Conservation (phyloP, 371 early-diverging fungal genomes). For the Syncephalastrum racemosum region DNA sequence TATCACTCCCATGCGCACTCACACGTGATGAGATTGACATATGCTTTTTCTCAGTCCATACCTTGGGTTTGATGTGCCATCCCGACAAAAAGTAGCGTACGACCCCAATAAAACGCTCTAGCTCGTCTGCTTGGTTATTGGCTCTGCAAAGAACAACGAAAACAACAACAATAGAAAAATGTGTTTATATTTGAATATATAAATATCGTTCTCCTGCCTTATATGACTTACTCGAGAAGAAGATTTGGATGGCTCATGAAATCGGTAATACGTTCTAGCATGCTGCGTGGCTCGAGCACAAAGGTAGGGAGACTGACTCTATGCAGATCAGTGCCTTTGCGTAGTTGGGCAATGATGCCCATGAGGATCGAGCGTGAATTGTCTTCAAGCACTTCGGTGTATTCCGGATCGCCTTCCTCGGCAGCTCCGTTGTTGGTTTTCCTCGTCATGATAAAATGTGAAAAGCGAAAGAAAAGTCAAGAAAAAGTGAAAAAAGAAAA, state of each 20-base stretch:
- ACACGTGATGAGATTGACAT: conserved; percentile 5
- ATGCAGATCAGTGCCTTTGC: conserved; percentile 87
- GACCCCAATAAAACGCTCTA: conserved; percentile 85
- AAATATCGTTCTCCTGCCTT: too few species aligned
- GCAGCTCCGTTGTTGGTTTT: conserved; percentile 9
- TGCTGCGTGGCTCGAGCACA: conserved; percentile 93
- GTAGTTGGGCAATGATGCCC: conserved; percentile 82
- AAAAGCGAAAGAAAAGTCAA: conserved; percentile 5
- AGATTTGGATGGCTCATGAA: conserved; percentile 94
- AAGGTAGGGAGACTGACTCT: conserved; percentile 95
- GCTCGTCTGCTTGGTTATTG: conserved; percentile 65
- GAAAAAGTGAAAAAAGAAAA: conserved; percentile 4
- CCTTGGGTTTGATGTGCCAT: conserved; percentile 95
- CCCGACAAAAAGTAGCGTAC: conserved; percentile 92
- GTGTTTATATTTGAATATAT: neutral
- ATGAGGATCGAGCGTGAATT: conserved; percentile 85
- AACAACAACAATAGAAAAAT: neutral
- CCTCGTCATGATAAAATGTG: conserved; percentile 10
- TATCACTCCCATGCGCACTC: neutral
- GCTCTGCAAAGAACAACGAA: conserved; percentile 38
- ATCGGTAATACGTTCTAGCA: conserved; percentile 94
- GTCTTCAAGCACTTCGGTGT: conserved; percentile 84
- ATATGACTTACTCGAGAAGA: conserved; percentile 68
- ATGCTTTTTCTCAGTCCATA: conserved; percentile 26
- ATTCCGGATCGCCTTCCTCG: conserved; percentile 35